Conservation (phyloP, 305 asterid genomes). For the Solanum hybrid region DNA sequence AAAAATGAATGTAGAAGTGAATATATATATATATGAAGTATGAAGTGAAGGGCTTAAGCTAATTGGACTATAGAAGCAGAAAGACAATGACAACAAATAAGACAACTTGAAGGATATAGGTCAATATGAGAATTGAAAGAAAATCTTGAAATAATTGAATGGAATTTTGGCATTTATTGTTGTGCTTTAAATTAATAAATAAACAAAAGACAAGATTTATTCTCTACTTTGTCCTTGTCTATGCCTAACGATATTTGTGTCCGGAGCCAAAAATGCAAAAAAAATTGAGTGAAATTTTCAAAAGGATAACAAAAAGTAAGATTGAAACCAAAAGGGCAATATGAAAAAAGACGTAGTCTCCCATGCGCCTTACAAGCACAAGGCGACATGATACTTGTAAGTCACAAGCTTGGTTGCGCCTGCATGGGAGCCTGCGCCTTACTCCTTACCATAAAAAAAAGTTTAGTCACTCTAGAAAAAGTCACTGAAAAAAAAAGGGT, state of each 20-base stretch:
- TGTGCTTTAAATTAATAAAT: not conserved
- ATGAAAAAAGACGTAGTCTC: not conserved
- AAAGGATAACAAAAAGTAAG: too few species aligned
- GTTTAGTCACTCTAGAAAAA: too few species aligned
- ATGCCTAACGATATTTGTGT: not conserved
- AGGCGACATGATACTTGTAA: not conserved
- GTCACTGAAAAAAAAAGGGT: fast-evolving
- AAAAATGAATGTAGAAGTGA: not conserved
- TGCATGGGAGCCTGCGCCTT: not conserved
- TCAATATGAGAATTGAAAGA: not conserved
- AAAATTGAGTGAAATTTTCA: not conserved
- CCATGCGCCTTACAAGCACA: not conserved
- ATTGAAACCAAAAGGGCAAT: too few species aligned
- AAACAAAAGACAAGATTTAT: not conserved
- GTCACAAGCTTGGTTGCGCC: not conserved
- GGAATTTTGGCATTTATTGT: not conserved
- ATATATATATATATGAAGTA: not conserved
- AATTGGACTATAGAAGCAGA: not conserved
- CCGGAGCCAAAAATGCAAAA: too few species aligned
- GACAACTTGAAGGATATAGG: not conserved
- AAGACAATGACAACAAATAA: not conserved
- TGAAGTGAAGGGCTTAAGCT: not conserved
- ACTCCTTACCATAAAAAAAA: too few species aligned
- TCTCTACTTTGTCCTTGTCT: not conserved
- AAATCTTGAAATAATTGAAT: not conserved